Base-by-base conservation (phyloP, 331 rosid genomes). In the Malus hybrid region DNA sequence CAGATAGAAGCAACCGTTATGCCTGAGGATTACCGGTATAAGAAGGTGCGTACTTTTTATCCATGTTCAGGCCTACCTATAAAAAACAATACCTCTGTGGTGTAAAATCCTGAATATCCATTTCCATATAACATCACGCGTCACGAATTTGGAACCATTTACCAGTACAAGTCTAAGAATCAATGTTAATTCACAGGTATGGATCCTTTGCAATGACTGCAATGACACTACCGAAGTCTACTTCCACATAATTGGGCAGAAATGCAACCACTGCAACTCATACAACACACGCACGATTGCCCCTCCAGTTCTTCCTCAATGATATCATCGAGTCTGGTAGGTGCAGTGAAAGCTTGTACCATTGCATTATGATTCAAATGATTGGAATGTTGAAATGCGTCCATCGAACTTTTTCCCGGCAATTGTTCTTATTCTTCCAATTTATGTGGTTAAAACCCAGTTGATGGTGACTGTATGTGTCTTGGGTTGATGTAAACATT, bases 151-250 rank as follows among this genome's bases (percentile, higher is more conserved):
- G 11, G 10, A 44, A 50, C 6, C 19, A 4, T 74, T 20, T 62
- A 36, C 2, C 22, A 28, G n/a, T n/a, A 46, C 15, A 50, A 71
- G 20, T 66, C 65, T 80, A 59, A 76, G 59, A 76, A 80, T n/a
- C 71, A 27, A 20, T 18, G 16, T 5, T 57, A 11, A 31, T 76
- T 80, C 83, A 78, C 92, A 93, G 98, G 91, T 91, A n/a, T 93
- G 98, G 98, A 89, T 93, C 60, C 82, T 93, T 33, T 93, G 98
- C 73, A 93, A 90, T 34, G 97, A 93, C 76, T 90, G 98, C 83
- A 93, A 93, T 56, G 97, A 91, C 83, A 87, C 93, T 11, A 90
- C 97, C 0, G 96, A 90, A 82, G 97, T 79, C 8, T 81, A 80
- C 85, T 93, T 90, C 85, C 93, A 93, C 88, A 84, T 88, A 70